These are phyloP conservation scores for Parathielavia hyrcaniae DNA, from an alignment of 495 filamentous ascomycete genomes.

Conservation along the genomic window DNA sequence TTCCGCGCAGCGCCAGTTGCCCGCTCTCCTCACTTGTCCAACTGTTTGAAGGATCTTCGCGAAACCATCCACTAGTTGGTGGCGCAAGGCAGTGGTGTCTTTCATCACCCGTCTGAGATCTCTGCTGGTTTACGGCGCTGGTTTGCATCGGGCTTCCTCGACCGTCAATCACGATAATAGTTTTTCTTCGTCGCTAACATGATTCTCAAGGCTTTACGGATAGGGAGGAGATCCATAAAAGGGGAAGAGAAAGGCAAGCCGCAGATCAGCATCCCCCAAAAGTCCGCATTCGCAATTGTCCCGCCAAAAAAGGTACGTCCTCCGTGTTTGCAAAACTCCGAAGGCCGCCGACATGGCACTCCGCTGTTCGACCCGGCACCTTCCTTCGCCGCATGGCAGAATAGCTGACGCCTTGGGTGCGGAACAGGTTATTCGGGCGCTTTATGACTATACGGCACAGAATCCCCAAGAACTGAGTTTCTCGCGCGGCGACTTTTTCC, in stretches of 20 bases:
- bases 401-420: conserved; percentile 28
- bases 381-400: background rate
- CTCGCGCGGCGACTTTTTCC: conserved; percentile 92
- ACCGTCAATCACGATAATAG: background rate
- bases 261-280: conserved; percentile 83
- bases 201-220: conserved; percentile 56
- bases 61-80: conserved; percentile 3
- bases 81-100: background rate
- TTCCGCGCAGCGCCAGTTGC: conserved; percentile 4
- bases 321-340: conserved; percentile 17
- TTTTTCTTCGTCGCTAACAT: conserved; percentile 32
- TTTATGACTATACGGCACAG: conserved; percentile 83
- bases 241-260: conserved; percentile 72
- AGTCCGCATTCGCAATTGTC: conserved; percentile 88
- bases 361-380: conserved; percentile 5
- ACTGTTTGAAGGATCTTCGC: background rate
- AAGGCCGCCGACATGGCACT: conserved; percentile 5
- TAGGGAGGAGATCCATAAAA: conserved; percentile 69
- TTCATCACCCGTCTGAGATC: conserved; percentile 1
- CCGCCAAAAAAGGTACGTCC: conserved; percentile 88
- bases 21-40: conserved; percentile 3
- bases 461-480: conserved; percentile 79
- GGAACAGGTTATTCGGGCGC: conserved; percentile 84
- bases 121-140: background rate
- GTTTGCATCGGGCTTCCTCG: background rate